Evolutionary conservation across 441 rosid genomes (phyloP).

Genomic region (Adansonia gregorii): DNA sequence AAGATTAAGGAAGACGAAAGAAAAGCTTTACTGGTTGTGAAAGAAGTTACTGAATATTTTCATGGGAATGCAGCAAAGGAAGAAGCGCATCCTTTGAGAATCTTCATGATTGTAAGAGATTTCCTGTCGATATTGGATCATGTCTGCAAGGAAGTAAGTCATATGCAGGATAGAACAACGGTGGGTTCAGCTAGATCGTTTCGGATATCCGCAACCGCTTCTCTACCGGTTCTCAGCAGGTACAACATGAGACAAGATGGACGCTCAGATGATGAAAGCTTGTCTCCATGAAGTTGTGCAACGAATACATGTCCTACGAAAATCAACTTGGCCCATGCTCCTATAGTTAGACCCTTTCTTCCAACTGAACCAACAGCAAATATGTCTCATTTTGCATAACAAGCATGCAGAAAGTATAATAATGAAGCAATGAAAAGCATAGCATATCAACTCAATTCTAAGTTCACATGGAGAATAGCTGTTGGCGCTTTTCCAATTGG

Average conservation of each 20-base stretch:
- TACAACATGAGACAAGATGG: slow-evolving; percentile 65
- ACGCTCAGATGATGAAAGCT: slow-evolving; percentile 85
- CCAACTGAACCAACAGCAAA: slow-evolving; percentile 28
- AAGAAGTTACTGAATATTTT: slow-evolving; percentile 88
- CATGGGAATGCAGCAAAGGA: slow-evolving; percentile 87
- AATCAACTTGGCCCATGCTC: slow-evolving; percentile 8
- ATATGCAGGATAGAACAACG: slow-evolving; percentile 74
- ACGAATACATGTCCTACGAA: slow-evolving; percentile 31
- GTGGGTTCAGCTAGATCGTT: slow-evolving; percentile 87
- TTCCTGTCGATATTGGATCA: slow-evolving; percentile 77
- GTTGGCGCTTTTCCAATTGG: slow-evolving; percentile 2
- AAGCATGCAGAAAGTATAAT: slow-evolving; percentile 30
- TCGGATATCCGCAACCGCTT: slow-evolving; percentile 72
- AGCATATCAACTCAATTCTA: slow-evolving; percentile 16
- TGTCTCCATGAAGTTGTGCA: slow-evolving; percentile 59
- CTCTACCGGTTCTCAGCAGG: slow-evolving; percentile 82
- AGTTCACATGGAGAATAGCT: slow-evolving; percentile 21
- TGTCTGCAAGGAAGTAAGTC: slow-evolving; percentile 94
- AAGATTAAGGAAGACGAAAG: slow-evolving; percentile 72
- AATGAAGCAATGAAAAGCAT: slow-evolving; percentile 23
- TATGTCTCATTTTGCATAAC: slow-evolving; percentile 5
- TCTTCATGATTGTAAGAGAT: slow-evolving; percentile 92
- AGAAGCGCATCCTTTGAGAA: slow-evolving; percentile 95
- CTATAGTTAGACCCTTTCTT: slow-evolving; percentile 22
- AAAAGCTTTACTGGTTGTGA: slow-evolving; percentile 72